These are phyloP conservation scores for Inonotus hispidus DNA, from an alignment of 1,284 basidiomycete genomes.

Conservation along the genomic window DNA sequence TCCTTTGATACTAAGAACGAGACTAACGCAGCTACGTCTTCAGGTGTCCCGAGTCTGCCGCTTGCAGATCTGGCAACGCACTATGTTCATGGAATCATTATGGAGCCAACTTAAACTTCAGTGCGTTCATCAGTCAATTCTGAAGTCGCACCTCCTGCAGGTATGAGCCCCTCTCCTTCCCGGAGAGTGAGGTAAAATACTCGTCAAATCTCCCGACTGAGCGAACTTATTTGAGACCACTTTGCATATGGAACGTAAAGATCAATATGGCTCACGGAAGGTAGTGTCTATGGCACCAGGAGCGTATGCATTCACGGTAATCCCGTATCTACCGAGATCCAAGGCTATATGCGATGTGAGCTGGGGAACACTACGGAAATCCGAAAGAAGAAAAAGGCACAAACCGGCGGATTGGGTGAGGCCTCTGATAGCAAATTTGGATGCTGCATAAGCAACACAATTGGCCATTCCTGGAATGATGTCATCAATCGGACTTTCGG, in stretches of 20 bases:
- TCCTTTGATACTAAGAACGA: conserved; percentile 22
- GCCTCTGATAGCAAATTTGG: conserved; percentile 11
- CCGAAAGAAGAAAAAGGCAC: neutral
- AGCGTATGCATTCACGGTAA: conserved; percentile 28
- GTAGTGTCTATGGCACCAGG: conserved; percentile 24
- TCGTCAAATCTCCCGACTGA: conserved; percentile 16
- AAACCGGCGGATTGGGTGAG: conserved; percentile 11
- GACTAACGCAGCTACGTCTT: conserved; percentile 21
- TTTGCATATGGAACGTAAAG: neutral
- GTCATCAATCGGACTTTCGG: neutral
- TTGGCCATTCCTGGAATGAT: conserved; percentile 9
- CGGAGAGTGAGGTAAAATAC: neutral
- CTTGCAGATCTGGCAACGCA: neutral
- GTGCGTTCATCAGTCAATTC: no score
- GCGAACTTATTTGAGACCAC: neutral
- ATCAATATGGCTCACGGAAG: conserved; percentile 19
- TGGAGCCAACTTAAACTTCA: no score
- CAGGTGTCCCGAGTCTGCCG: conserved; percentile 18
- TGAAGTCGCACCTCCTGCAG: conserved; percentile 5
- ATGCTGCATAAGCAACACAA: conserved; percentile 11
- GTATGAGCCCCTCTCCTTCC: conserved; percentile 2
- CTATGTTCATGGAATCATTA: neutral
- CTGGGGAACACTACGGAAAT: neutral
- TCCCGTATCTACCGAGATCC: conserved; percentile 21
- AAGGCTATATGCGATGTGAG: conserved; percentile 3